Base-by-base conservation (phyloP, 2,329 filamentous ascomycete species). In the Penicillium thymicola region DNA sequence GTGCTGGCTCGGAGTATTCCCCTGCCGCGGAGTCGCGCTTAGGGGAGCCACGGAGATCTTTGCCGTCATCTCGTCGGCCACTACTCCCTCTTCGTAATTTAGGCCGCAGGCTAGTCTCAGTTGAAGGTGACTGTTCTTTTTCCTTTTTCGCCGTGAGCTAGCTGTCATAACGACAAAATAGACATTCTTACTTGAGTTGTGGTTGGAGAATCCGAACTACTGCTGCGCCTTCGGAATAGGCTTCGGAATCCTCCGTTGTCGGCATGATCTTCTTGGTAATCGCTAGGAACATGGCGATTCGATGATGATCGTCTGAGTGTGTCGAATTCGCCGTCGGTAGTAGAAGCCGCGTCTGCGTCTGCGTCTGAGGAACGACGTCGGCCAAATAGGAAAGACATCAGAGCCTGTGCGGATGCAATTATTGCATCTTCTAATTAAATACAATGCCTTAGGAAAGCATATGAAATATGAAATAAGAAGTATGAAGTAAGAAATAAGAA, bases 361-460 rank as follows among this genome's bases (percentile, higher is more conserved):
- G 55, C 57, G 25, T 63, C 64, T 18, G 68, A 63, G 27, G 67
- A 66, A 51, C 67, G 68, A 34, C 65, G 68, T 49, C 67, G 67
- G 30, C 68, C 65, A 28, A 70, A 64, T 40, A 68, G 59, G 46
- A 64, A 68, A 32, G 63, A 60, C 68, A 71, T 68, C 28, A 16
- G 51, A 23, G 21, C 18, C 16, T 32, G 18, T 38, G 16, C 14
- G 23, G 27, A 16, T 23, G 48, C 41, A 28, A 44, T 42, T 32
- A 46, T 28, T 21, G 40, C 21, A 51, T 32, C 23, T 27, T 13
- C 9, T 28, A 27, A 37, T 23, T 25, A 14, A n/a, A 23, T 49
- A 37, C 2, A 38, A 47, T 23, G 28, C 2, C 16, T 30, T 34
- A 5, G 4, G 16, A 27, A 23, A 25, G 3, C 2, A 28, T 27